These are phyloP conservation scores for Graphilbum fragrans DNA, from an alignment of 2,329 filamentous ascomycete genomes.

Conservation along the genomic window DNA sequence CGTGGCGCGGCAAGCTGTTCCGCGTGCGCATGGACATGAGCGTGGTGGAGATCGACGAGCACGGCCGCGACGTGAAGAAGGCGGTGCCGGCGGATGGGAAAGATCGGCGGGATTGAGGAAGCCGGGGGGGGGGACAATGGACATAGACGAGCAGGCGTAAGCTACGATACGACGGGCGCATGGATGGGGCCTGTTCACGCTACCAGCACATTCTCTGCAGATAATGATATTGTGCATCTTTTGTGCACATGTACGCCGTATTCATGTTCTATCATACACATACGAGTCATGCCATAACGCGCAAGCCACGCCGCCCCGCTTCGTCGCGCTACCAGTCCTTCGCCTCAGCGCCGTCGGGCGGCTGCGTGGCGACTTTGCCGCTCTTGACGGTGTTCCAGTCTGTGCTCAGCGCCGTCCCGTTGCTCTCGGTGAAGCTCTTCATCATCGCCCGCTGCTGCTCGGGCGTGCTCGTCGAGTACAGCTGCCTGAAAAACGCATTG, in stretches of 20 bases:
- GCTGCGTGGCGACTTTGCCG: constrained; percentile 57
- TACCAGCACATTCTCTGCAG: too few relatives aligned
- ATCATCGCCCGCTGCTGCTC: constrained; percentile 91
- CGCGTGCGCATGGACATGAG: constrained; percentile 75
- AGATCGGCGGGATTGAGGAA: neutral
- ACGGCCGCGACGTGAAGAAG: neutral
- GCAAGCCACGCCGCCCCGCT: neutral
- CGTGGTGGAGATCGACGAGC: constrained; percentile 39
- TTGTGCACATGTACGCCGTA: too few relatives aligned
- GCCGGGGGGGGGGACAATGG: too few relatives aligned
- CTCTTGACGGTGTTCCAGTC: constrained; percentile 76
- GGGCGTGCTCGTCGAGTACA: constrained; percentile 64
- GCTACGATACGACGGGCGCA: too few relatives aligned
- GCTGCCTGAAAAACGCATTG: constrained; percentile 73
- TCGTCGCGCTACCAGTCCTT: constrained; percentile 48
- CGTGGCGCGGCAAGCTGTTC: constrained; percentile 77
- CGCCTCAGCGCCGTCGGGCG: constrained; percentile 66
- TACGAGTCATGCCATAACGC: too few relatives aligned
- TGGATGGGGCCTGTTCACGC: too few relatives aligned
- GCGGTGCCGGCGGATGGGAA: neutral
- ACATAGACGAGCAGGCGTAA: too few relatives aligned
- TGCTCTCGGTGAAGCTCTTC: constrained; percentile 92
- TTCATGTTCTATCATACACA: too few relatives aligned
- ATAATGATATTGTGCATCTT: neutral
- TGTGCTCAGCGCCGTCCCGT: constrained; percentile 83